These are phyloP conservation scores for Gautieria morchelliformis DNA, from an alignment of 768 basidiomycete species.

Conservation along the genomic window DNA sequence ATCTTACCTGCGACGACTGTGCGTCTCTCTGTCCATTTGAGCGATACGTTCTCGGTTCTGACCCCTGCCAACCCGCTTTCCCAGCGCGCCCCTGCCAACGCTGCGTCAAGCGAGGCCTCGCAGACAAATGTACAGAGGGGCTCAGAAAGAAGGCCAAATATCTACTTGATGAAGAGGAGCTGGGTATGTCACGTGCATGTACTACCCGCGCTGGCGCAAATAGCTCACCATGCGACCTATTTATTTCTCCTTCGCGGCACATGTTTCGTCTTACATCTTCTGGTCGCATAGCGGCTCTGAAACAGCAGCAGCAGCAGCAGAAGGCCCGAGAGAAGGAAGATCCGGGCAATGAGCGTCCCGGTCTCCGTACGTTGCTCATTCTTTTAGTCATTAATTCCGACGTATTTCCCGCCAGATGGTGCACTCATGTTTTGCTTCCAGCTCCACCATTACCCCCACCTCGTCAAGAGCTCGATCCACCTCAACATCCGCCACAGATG, in stretches of 20 bases:
- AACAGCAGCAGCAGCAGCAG: conserved; percentile 4
- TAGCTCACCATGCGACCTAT: background rate
- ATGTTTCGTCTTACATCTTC: background rate
- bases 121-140: conserved; percentile 83
- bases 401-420: background rate
- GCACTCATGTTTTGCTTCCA: background rate
- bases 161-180: conserved; percentile 86
- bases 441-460: background rate
- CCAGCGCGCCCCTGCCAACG: conserved; percentile 92
- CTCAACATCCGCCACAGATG: background rate
- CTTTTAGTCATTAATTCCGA: background rate
- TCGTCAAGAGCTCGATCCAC: conserved; percentile 1
- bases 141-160: conserved; percentile 98
- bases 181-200: conserved; percentile 40
- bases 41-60: conserved; percentile 11
- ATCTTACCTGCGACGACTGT: conserved; percentile 99
- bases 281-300: conserved; percentile 3
- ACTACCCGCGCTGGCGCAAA: background rate
- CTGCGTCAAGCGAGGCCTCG: conserved; percentile 90
- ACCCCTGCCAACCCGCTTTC: conserved; percentile 16
- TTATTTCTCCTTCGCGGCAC: background rate
- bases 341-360: background rate
- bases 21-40: conserved; percentile 24
- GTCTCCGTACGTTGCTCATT: background rate
- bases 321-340: conserved; percentile 2